Evolutionary conservation across 2,329 filamentous ascomycete species (phyloP).

Genomic region (Trichoderma hamatum): DNA sequence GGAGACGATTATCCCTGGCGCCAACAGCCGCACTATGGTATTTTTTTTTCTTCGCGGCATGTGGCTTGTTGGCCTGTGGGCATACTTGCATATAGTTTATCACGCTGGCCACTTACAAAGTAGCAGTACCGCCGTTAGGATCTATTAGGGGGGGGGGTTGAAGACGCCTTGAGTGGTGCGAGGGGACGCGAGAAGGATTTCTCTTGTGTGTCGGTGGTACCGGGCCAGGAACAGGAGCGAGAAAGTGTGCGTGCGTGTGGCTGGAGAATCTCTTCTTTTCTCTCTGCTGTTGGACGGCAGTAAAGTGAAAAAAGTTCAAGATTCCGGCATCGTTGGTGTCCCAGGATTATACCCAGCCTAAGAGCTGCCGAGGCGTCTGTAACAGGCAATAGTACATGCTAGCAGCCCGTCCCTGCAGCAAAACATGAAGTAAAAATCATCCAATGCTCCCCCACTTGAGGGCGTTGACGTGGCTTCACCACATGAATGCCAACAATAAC

Average conservation of each 20-base stretch:
- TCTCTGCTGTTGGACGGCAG: background rate
- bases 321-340: background rate
- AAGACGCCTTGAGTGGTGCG: background rate
- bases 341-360: background rate
- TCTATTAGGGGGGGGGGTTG: background rate
- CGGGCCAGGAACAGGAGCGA: background rate
- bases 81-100: background rate
- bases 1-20: background rate
- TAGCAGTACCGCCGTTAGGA: background rate
- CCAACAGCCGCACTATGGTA: background rate
- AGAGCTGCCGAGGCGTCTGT: background rate
- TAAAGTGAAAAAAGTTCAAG: background rate
- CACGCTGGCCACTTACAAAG: background rate
- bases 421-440: background rate
- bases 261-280: background rate
- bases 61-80: background rate
- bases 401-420: background rate
- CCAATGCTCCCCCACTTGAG: constrained; percentile 1
- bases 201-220: background rate
- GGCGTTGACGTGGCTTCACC: constrained; percentile 22
- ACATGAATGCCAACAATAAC: constrained; percentile 11
- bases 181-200: constrained; percentile 11
- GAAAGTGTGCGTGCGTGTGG: background rate
- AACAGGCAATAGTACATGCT: background rate
- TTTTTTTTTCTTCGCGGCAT: background rate